These are phyloP conservation scores for Senecio squalidus DNA, from an alignment of 140 eudicot species.

Conservation along the genomic window DNA sequence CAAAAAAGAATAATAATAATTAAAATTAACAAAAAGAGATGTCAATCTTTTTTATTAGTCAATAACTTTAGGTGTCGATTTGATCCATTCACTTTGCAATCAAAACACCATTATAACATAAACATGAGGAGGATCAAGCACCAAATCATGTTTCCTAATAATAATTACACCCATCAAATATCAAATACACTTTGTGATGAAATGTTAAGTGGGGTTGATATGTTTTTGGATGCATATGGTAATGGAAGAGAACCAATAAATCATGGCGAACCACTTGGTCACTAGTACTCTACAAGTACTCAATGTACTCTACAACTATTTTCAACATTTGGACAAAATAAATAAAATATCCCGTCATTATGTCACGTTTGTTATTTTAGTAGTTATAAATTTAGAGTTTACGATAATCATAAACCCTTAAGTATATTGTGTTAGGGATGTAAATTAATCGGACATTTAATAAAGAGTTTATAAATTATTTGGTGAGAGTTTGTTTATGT, in stretches of 20 bases:
- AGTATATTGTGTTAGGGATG: no score
- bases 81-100: constrained; percentile 19
- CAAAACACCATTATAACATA: constrained; percentile 19
- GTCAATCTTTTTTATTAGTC: neutral
- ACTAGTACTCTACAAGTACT: constrained; percentile 1
- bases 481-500: no score
- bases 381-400: no score
- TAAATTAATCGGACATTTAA: no score
- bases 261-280: constrained; percentile 22
- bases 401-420: no score
- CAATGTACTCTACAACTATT: constrained; percentile 8
- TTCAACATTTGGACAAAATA: neutral
- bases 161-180: constrained; percentile 27
- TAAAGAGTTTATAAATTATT: no score
- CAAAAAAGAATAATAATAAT: no score
- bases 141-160: constrained; percentile 26
- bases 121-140: constrained; percentile 19
- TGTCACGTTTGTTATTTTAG: no score
- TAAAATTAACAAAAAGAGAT: no score
- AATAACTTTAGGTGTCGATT: constrained; percentile 10
- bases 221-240: constrained; percentile 30
- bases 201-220: constrained; percentile 22
- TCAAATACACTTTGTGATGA: constrained; percentile 21
- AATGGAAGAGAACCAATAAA: constrained; percentile 6
- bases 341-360: neutral